These are phyloP conservation scores for Microdochium bolleyi DNA, from an alignment of 2,329 filamentous ascomycete species.

Conservation along the genomic window DNA sequence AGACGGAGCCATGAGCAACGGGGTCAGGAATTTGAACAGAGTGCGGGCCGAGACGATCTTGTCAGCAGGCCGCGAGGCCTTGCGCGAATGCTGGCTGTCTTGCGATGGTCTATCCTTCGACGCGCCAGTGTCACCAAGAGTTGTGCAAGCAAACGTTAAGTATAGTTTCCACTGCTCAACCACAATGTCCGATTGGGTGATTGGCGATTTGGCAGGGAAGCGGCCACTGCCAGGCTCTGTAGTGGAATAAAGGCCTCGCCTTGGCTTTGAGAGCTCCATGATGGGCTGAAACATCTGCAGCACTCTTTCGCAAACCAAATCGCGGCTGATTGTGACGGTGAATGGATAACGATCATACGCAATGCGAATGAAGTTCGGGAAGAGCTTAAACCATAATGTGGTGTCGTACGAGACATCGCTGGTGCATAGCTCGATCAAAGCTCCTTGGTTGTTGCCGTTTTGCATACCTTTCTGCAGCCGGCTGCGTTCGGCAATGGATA, in stretches of 20 bases:
- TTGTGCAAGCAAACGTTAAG: constrained; percentile 93
- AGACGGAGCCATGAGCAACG: constrained; percentile 73
- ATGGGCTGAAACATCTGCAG: constrained; percentile 89
- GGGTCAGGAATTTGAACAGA: constrained; percentile 86
- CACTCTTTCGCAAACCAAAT: constrained; percentile 86
- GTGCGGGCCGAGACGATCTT: constrained; percentile 84
- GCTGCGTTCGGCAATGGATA: constrained; percentile 88
- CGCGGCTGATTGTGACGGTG: constrained; percentile 81
- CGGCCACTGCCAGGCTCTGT: constrained; percentile 49
- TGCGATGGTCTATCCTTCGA: constrained; percentile 47
- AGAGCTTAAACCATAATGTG: constrained; percentile 95
- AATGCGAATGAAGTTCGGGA: constrained; percentile 87
- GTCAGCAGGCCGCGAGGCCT: constrained; percentile 65
- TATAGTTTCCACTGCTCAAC: constrained; percentile 98
- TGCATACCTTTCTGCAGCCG: constrained; percentile 84
- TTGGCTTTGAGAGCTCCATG: constrained; percentile 66
- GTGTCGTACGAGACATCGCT: constrained; percentile 94
- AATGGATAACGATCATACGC: constrained; percentile 88
- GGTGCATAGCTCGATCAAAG: constrained; percentile 86
- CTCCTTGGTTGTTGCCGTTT: constrained; percentile 74
- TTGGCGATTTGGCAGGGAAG: constrained; percentile 46
- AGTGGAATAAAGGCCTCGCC: constrained; percentile 56
- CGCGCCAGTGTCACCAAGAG: constrained; percentile 73
- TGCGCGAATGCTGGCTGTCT: constrained; percentile 68
- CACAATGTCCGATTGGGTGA: constrained; percentile 74